A percentile compares a stretch with the other conserved stretches of the same genome.
These are phyloP conservation scores for Prunus dulcis DNA, from an alignment of 306 rosid species.

Conservation along the genomic window DNA sequence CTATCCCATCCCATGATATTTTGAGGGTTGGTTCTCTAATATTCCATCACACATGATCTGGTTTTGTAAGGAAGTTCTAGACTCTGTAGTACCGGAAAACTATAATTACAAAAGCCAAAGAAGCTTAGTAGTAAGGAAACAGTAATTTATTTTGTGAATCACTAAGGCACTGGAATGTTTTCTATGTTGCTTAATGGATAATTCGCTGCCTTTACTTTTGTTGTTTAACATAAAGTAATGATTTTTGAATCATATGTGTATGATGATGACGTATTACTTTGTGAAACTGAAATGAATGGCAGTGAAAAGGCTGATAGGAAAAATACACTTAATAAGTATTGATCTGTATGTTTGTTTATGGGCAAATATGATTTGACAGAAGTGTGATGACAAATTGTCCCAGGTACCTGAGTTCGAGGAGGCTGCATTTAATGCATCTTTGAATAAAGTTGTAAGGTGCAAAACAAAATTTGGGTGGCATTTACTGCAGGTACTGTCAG, in stretches of 20 bases:
- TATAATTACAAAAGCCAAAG: neutral
- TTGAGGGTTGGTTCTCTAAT: too few relatives aligned
- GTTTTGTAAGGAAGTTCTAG: neutral
- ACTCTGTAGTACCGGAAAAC: neutral
- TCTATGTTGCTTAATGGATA: neutral
- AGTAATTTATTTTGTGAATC: neutral
- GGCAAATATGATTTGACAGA: conserved; percentile 9
- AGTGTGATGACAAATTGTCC: conserved; percentile 30
- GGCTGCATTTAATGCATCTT: conserved; percentile 84
- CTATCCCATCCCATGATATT: neutral
- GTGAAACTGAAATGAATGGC: neutral
- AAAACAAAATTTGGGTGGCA: conserved; percentile 98
- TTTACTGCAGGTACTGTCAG: conserved; percentile 74
- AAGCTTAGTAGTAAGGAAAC: neutral
- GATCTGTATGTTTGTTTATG: conserved; percentile 7
- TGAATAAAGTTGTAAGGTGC: conserved; percentile 83
- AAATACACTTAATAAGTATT: neutral
- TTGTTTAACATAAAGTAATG: neutral
- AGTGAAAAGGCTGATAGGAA: neutral
- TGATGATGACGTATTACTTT: neutral
- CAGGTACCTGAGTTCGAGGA: conserved; percentile 98
- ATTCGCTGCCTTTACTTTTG: neutral
- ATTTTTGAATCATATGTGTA: neutral
- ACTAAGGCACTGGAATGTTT: neutral
- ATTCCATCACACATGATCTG: neutral